Evolutionary conservation across 1,284 basidiomycete species (phyloP).

Genomic region (Irpex sp.): DNA sequence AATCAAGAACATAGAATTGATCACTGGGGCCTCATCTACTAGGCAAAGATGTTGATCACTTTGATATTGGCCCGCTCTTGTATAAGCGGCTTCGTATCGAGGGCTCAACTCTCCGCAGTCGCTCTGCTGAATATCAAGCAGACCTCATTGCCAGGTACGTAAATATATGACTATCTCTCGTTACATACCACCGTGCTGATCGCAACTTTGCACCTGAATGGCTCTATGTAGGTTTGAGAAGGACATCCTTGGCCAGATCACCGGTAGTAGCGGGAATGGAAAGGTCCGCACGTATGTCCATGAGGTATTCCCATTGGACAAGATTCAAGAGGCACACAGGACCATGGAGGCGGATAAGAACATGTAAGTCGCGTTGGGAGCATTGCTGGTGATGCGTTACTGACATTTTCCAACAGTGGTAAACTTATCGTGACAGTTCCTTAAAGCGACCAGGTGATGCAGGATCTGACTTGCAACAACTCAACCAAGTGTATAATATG

Average conservation of each 20-base stretch:
- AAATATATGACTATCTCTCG: neutral
- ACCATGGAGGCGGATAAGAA: conserved; percentile 88
- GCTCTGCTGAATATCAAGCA: conserved; percentile 78
- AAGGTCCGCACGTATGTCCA: conserved; percentile 75
- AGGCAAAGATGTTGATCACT: conserved; percentile 8
- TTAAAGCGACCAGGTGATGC: neutral
- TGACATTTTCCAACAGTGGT: conserved; percentile 17
- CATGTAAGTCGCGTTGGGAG: conserved; percentile 32
- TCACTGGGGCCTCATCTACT: conserved; percentile 42
- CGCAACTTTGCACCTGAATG: neutral
- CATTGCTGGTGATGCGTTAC: neutral
- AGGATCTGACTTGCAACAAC: neutral
- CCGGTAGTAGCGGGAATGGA: conserved; percentile 51
- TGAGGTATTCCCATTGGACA: conserved; percentile 80
- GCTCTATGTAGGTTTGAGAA: conserved; percentile 34
- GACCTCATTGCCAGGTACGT: conserved; percentile 66
- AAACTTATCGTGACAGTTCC: conserved; percentile 12
- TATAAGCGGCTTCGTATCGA: conserved; percentile 88
- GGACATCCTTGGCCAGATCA: conserved; percentile 58
- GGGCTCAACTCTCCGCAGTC: conserved; percentile 84
- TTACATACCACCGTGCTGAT: neutral
- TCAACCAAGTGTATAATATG: neutral
- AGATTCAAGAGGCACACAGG: conserved; percentile 81
- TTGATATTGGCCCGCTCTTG: conserved; percentile 62
- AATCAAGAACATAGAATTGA: neutral